These are phyloP conservation scores for Rubia tinctorum DNA, from an alignment of 305 asterid species.

Conservation along the genomic window DNA sequence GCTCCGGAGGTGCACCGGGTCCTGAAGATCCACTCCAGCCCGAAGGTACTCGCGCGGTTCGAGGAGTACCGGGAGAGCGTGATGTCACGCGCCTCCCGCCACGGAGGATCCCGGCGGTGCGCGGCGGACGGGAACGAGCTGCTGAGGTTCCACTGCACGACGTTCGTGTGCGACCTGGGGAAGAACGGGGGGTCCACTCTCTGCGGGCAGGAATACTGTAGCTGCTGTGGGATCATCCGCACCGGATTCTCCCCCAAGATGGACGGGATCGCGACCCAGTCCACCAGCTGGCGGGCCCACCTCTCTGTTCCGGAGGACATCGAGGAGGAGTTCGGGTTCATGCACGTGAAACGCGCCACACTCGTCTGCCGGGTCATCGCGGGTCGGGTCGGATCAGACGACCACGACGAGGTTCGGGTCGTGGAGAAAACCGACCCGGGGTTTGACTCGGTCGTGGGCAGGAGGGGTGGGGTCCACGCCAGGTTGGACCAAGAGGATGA, in stretches of 20 bases:
- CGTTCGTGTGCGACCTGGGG: slow-evolving; percentile 58
- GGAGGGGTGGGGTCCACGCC: slow-evolving; percentile 23
- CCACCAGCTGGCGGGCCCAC: slow-evolving; percentile 74
- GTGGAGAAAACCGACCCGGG: slow-evolving; percentile 48
- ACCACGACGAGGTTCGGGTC: slow-evolving; percentile 14
- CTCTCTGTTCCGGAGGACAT: slow-evolving; percentile 62
- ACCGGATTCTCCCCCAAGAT: slow-evolving; percentile 66
- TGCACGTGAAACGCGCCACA: slow-evolving; percentile 67
- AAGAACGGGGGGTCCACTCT: slow-evolving; percentile 34
- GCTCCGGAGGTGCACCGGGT: slow-evolving; percentile 56
- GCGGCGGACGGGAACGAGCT: slow-evolving; percentile 85
- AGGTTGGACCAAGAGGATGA: slow-evolving; percentile 57
- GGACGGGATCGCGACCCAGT: slow-evolving; percentile 68
- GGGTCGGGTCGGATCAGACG: slow-evolving; percentile 55
- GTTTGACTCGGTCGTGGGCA: slow-evolving; percentile 61
- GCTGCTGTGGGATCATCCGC: slow-evolving; percentile 66
- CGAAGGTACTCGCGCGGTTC: slow-evolving; percentile 44
- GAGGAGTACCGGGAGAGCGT: slow-evolving; percentile 72
- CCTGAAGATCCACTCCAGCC: slow-evolving; percentile 69
- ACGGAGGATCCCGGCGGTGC: slow-evolving; percentile 33
- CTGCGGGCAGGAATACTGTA: slow-evolving; percentile 59
- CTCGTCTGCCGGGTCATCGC: slow-evolving; percentile 80
- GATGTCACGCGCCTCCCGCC: slow-evolving; percentile 42
- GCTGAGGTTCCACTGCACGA: slow-evolving; percentile 67
- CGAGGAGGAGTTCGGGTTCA: slow-evolving; percentile 78